Evolutionary conservation across 352 stramenopile genomes (phyloP), one percentile per base, ranked within the genome.

Genomic region (Globisporangium takayamanum): DNA sequence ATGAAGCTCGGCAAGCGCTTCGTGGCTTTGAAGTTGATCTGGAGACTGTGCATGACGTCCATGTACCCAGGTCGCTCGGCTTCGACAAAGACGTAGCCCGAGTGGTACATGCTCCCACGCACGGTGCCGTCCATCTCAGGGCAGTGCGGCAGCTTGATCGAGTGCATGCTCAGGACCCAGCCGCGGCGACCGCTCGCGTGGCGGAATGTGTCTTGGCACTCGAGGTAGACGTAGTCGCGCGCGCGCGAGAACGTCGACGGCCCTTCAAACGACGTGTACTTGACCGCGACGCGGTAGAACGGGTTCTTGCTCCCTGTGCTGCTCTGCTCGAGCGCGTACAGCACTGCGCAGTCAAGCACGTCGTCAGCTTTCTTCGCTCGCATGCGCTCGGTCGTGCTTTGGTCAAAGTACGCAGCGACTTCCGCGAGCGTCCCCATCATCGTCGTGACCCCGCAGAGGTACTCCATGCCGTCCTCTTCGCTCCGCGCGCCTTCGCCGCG

Each of bases 11-110:
- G 81, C 44, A 91, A 48, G 12, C 76, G 70, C 49, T 66, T 84
- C 12, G 75, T 80, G 60, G 78, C 84, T 55, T 89, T 89, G 60
- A 93, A 93, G 61, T 93, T 93, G 63, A 93, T 84, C 68, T 91
- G 84, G 15, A 93, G 62, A 58, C 73, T 87, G 62, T 93, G 81
- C 76, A 90, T 88, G n/a, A 93, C 81, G 63, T 93, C 81, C 73
- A 93, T 81, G 66, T 84, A 89, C 22, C 84, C 84, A 5, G 80
- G 67, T 4, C 76, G 78, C 52, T 93, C 81, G 16, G 84, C 74
- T 58, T 93, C 79, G 28, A 91, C 76, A 54, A 91, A 91, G 30
- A 91, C 81, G 39, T 86, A 89, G 11, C 81, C 82, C 14, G 78
- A 89, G 59, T 90, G 79, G 60, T 93, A 93, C 68, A 93, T 85